Evolutionary conservation across 306 rosid genomes (phyloP), one percentile per base, ranked within the genome.

Genomic region (Lablab purpureus): DNA sequence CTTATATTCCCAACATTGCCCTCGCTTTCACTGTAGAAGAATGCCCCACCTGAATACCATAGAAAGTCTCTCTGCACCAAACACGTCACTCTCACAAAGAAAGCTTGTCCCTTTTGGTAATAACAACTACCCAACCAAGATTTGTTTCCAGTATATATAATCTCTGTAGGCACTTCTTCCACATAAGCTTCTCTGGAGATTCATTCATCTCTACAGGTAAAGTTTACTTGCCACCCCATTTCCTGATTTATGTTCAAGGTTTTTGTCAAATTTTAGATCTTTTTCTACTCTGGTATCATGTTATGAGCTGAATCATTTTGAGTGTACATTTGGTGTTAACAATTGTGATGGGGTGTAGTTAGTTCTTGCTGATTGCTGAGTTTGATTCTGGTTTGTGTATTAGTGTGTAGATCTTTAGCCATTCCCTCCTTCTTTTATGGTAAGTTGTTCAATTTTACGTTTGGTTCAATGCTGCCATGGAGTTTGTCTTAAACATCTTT

Each of bases 81-180:
- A 76, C 78, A 5, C 70, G 63, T 51, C n/a, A 17, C 43, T 67
- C 21, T 51, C 78, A 27, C 62, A 67, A 46, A 52, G 66, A 71
- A 79, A 49, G 65, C 12, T 34, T 65, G 88, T 81, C 89, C 58
- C 77, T 89, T 78, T 51, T 23, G 40, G 75, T 17, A 73, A 79
- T 47, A 18, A 30, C 36, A 83, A 11, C 81, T 37, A 71, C 36
- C 68, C 80, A 30, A 23, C 81, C 67, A 11, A 28, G 71, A 78
- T 84, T 77, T 66, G 63, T 62, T 40, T 74, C 54, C 84, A 87
- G 71, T 85, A 89, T 89, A 74, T 83, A 88, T 81, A 11, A 19
- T 43, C 47, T 63, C 47, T 68, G 40, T 59, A 64, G 32, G 0
- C 85, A 34, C 77, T 84, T 74, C 82, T 9, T 47, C 46, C 63